A percentile compares a stretch with the other conserved stretches of the same genome.
These are phyloP conservation scores for Claviceps africana DNA, from an alignment of 2,329 filamentous ascomycete species.

Conservation along the genomic window DNA sequence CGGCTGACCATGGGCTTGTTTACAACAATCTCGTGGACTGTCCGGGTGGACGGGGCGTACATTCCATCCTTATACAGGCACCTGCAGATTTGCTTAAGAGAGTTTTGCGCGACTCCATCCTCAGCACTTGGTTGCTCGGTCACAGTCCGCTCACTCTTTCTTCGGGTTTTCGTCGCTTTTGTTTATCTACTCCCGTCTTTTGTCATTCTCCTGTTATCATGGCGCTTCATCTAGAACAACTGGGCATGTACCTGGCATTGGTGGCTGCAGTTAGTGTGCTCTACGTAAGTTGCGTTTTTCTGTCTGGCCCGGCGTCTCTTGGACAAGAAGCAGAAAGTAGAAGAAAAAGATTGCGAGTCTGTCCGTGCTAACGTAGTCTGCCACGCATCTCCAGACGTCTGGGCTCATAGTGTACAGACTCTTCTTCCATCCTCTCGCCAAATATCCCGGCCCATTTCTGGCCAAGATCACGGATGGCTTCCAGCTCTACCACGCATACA, in stretches of 20 bases:
- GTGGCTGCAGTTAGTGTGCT: conserved; percentile 20
- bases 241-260: conserved; percentile 27
- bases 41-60: no score
- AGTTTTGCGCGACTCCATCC: conserved; percentile 1
- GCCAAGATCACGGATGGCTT: conserved; percentile 51
- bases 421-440: conserved; percentile 50
- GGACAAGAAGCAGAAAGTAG: background rate
- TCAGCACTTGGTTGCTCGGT: background rate
- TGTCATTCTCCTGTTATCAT: conserved; percentile 6
- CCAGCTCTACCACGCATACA: conserved; percentile 60
- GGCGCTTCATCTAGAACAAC: conserved; percentile 19
- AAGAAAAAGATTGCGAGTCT: background rate
- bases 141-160: no score
- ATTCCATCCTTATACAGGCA: background rate
- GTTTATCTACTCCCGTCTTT: no score
- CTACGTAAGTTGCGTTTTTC: conserved; percentile 24
- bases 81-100: conserved; percentile 1
- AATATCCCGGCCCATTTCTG: conserved; percentile 49
- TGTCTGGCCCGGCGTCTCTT: background rate
- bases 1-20: no score
- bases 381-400: conserved; percentile 16
- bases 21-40: no score
- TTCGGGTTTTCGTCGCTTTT: no score
- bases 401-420: conserved; percentile 40
- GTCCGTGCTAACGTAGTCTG: no score